A percentile compares a stretch with the other conserved stretches of the same genome.
phyloP scores from a whole-genome alignment of 441 rosid genomes.

The Adansonia gregorii region DNA sequence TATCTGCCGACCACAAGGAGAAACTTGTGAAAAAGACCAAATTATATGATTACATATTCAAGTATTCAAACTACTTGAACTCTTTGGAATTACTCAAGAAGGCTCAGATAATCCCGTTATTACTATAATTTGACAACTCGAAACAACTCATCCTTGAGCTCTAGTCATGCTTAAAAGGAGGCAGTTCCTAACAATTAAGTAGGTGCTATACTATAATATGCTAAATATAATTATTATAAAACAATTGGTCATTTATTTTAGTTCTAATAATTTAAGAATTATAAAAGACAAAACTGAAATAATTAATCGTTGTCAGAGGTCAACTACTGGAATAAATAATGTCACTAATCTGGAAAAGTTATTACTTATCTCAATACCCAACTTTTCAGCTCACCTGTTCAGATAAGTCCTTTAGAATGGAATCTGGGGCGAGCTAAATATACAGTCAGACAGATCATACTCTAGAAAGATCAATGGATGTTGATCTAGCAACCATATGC shows the following conservation, averaged over 20 bases:
- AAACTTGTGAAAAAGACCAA: background rate
- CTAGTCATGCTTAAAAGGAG: background rate
- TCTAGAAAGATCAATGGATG: background rate
- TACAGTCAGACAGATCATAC: background rate
- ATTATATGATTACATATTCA: background rate
- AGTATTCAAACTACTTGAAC: background rate
- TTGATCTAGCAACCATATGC: background rate
- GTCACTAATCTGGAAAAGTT: background rate
- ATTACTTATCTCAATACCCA: background rate
- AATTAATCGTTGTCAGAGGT: background rate
- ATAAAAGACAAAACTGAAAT: background rate
- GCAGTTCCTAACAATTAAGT: background rate
- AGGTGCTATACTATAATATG: slow-evolving; percentile 2
- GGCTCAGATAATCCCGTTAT: background rate
- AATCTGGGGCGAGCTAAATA: background rate
- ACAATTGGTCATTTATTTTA: background rate
- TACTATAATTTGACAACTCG: background rate
- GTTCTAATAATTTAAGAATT: background rate
- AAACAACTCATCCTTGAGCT: background rate
- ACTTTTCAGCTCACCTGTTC: background rate
- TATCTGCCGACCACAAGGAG: background rate
- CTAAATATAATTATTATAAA: background rate
- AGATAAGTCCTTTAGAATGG: background rate
- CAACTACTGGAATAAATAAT: background rate
- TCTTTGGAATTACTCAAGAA: slow-evolving; percentile 1